A percentile compares a stretch with the other conserved stretches of the same genome.
phyloP scores from a whole-genome alignment of 2,329 filamentous ascomycete species.

The Clonostachys sp. region DNA sequence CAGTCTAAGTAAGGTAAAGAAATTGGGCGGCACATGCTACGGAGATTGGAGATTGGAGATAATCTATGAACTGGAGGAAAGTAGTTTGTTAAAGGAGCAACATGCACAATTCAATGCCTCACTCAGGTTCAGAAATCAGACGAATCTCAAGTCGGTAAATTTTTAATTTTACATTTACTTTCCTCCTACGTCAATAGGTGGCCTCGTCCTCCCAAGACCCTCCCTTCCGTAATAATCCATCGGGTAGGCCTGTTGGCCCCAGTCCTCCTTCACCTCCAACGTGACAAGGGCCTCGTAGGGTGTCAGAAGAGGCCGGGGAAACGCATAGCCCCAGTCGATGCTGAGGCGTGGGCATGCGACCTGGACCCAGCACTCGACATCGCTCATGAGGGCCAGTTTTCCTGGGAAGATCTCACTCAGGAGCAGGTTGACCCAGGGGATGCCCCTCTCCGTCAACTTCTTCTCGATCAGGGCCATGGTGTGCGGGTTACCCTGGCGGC shows the following conservation, averaged over 20 bases:
- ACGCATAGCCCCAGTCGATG: constrained; percentile 99
- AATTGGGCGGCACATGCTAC: too few relatives aligned
- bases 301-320: constrained; percentile 80
- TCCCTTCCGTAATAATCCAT: constrained; percentile 99
- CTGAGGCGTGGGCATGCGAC: constrained; percentile 94
- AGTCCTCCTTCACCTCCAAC: constrained; percentile 74
- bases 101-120: too few relatives aligned
- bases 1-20: too few relatives aligned
- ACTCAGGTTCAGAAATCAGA: too few relatives aligned
- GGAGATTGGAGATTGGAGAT: too few relatives aligned
- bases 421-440: constrained; percentile 80
- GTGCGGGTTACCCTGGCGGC: constrained; percentile 91
- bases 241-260: constrained; percentile 74
- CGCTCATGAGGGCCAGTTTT: constrained; percentile 87
- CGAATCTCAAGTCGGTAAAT: neutral
- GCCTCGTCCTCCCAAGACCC: constrained; percentile 76
- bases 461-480: constrained; percentile 84
- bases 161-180: constrained; percentile 7
- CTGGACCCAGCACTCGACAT: constrained; percentile 98
- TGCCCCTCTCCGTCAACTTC: constrained; percentile 63
- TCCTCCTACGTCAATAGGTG: constrained; percentile 17
- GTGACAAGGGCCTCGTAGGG: constrained; percentile 93
- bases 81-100: too few relatives aligned
- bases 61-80: too few relatives aligned
- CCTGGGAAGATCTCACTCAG: constrained; percentile 95